Conservation (phyloP, 2,329 filamentous ascomycete species). For the Talaromyces sp. region DNA sequence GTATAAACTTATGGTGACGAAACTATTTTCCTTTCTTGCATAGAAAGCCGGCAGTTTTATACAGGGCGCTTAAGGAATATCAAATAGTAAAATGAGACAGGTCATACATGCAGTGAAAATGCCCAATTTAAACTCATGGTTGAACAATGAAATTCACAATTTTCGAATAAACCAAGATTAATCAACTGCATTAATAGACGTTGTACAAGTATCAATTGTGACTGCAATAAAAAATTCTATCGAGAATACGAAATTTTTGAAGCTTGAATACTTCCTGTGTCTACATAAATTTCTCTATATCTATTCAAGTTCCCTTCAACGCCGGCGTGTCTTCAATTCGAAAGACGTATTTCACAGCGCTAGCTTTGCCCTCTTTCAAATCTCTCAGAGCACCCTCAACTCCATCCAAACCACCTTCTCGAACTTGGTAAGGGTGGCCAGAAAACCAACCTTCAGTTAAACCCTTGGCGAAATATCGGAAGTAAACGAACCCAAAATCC, state of each 20-base stretch:
- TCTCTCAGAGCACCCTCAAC: slow-evolving; percentile 50
- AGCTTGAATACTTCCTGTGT: background rate
- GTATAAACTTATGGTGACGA: no score
- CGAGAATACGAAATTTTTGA: background rate
- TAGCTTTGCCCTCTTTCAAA: slow-evolving; percentile 57
- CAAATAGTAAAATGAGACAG: no score
- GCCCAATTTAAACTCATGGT: no score
- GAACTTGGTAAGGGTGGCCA: slow-evolving; percentile 47
- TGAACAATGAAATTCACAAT: background rate
- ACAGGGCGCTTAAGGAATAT: no score
- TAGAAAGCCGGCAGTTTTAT: no score
- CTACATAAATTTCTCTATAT: background rate
- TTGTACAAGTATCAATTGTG: background rate
- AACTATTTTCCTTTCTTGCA: no score
- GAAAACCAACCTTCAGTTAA: slow-evolving; percentile 47
- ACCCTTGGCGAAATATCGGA: slow-evolving; percentile 40
- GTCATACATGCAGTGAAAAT: no score
- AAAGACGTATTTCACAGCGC: slow-evolving; percentile 61
- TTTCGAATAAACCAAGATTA: background rate
- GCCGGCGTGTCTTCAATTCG: slow-evolving; percentile 46
- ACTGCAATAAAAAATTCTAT: background rate
- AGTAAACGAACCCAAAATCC: slow-evolving; percentile 45
- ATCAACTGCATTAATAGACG: background rate
- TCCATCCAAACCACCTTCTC: slow-evolving; percentile 50
- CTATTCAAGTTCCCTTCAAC: slow-evolving; percentile 16